Evolutionary conservation across 306 rosid species (phyloP).

Genomic region (Glycine soja): DNA sequence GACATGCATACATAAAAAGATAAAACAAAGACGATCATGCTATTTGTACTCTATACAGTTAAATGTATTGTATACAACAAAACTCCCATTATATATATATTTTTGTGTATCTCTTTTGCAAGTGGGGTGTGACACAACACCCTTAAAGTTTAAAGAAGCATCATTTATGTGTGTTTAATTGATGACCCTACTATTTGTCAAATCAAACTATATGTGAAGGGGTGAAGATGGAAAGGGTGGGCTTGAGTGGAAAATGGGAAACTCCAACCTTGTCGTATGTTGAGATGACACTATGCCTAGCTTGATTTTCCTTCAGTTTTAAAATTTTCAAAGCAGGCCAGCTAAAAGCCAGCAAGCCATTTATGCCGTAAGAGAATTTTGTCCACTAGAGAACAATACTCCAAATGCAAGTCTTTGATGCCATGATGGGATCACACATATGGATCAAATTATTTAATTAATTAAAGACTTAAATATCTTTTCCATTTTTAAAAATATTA

Average conservation of each 20-base stretch:
- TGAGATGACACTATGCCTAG: not conserved
- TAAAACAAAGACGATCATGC: no score
- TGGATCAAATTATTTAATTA: not conserved
- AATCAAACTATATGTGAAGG: not conserved
- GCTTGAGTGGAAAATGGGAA: conserved; percentile 8
- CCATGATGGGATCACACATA: not conserved
- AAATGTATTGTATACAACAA: not conserved
- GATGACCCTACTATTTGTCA: conserved; percentile 36
- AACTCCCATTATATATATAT: no score
- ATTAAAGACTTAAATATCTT: not conserved
- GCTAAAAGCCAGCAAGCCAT: not conserved
- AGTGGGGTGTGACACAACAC: conserved; percentile 10
- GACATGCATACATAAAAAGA: not conserved
- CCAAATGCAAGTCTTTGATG: not conserved
- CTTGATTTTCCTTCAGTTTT: conserved; percentile 8
- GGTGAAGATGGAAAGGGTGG: not conserved
- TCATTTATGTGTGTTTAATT: not conserved
- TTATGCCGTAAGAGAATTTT: not conserved
- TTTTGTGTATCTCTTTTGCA: not conserved
- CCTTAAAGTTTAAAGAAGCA: not conserved
- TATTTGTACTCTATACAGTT: not conserved
- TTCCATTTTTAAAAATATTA: no score
- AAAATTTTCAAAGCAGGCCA: not conserved
- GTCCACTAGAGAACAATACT: not conserved
- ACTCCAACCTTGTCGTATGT: not conserved